Evolutionary conservation across 176 grass and related monocot genomes (phyloP).

Genomic region (Phragmites australis): DNA sequence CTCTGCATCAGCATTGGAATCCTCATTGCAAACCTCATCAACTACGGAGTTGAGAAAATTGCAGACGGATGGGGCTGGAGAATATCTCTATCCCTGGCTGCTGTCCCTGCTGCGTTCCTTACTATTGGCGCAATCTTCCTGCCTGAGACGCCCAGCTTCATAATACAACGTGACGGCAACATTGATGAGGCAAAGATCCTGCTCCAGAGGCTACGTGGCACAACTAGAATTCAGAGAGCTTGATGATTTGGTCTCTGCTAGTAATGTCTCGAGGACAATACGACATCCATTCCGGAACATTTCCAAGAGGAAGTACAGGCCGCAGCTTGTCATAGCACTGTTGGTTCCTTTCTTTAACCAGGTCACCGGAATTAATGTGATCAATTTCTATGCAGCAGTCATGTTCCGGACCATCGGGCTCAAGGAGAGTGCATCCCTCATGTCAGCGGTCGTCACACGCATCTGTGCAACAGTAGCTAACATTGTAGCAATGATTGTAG

Average conservation of each 20-base stretch:
- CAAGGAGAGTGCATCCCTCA: slow-evolving; percentile 67
- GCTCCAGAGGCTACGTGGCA: slow-evolving; percentile 73
- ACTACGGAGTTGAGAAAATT: slow-evolving; percentile 68
- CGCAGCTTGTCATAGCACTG: slow-evolving; percentile 75
- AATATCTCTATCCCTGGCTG: slow-evolving; percentile 71
- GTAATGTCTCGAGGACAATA: slow-evolving; percentile 32
- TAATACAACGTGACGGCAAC: slow-evolving; percentile 59
- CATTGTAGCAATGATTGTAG: slow-evolving; percentile 63
- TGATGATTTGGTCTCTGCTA: slow-evolving; percentile 60
- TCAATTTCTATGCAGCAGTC: slow-evolving; percentile 81
- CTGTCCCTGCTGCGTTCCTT: slow-evolving; percentile 69
- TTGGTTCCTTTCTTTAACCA: slow-evolving; percentile 78
- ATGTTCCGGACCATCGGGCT: slow-evolving; percentile 87
- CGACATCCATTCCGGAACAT: slow-evolving; percentile 52
- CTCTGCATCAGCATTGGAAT: slow-evolving; percentile 87
- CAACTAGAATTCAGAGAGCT: slow-evolving; percentile 63
- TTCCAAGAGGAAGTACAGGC: slow-evolving; percentile 55
- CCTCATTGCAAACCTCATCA: slow-evolving; percentile 77
- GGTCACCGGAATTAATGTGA: slow-evolving; percentile 73
- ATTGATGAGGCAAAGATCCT: slow-evolving; percentile 48
- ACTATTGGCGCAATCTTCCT: slow-evolving; percentile 66
- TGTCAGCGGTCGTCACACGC: slow-evolving; percentile 66
- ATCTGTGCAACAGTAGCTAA: slow-evolving; percentile 62
- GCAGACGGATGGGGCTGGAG: slow-evolving; percentile 66
- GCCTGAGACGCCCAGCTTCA: slow-evolving; percentile 82